Evolutionary conservation across 2,329 filamentous ascomycete genomes (phyloP).

Genomic region (Paramyrothecium sp.): DNA sequence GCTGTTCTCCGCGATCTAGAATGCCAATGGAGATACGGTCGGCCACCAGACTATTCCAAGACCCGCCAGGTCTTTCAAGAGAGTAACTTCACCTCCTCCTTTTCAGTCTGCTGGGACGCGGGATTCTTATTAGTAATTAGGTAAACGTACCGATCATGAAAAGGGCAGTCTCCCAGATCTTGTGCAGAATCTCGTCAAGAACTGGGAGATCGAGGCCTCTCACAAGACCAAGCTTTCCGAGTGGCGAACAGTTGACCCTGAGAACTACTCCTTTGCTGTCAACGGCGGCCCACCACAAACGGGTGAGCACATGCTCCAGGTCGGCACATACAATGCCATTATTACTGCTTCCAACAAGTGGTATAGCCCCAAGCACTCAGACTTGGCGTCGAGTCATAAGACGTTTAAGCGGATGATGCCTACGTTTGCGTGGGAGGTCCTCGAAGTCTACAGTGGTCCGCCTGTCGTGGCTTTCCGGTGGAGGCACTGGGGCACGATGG

Average conservation of each 20-base stretch:
- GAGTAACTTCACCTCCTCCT: neutral
- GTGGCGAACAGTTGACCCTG: constrained; percentile 64
- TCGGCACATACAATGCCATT: constrained; percentile 69
- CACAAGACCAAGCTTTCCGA: constrained; percentile 61
- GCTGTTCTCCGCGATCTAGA: neutral
- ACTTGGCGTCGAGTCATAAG: constrained; percentile 66
- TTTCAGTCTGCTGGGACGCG: neutral
- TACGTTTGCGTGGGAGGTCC: constrained; percentile 68
- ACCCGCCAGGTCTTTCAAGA: neutral
- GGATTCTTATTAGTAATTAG: neutral
- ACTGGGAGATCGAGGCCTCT: constrained; percentile 71
- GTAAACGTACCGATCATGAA: neutral
- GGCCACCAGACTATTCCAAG: neutral
- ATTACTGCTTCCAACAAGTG: constrained; percentile 58
- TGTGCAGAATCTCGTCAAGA: constrained; percentile 70
- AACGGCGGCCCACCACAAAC: constrained; percentile 57
- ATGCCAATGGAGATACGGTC: neutral
- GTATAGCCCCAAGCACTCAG: constrained; percentile 60
- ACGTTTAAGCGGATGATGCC: constrained; percentile 74
- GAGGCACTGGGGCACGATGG: constrained; percentile 68
- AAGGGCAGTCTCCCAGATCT: constrained; percentile 53
- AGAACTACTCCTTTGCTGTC: constrained; percentile 61
- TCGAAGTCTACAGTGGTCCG: constrained; percentile 66
- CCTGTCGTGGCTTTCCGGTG: constrained; percentile 63
- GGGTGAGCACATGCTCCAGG: constrained; percentile 63